These are phyloP conservation scores for Cutaneotrichosporon sp. DNA, from an alignment of 1,284 basidiomycete species.

Conservation along the genomic window DNA sequence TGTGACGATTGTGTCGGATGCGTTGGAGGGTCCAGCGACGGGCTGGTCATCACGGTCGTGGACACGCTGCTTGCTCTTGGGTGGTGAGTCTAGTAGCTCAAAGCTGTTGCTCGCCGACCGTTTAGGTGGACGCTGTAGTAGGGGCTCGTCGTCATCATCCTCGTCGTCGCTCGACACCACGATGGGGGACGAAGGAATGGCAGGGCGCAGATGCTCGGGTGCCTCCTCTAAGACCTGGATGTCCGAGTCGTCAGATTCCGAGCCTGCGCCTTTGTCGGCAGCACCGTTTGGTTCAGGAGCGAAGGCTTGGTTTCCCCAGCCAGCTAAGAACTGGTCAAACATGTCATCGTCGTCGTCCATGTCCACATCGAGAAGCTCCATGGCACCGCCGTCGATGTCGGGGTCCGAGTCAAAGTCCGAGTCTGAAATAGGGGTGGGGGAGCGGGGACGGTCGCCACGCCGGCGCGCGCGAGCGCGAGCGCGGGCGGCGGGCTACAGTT, in stretches of 20 bases:
- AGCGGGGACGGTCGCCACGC: not conserved
- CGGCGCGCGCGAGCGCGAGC: not conserved
- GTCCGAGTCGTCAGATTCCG: conserved; percentile 15
- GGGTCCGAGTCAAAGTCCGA: not conserved
- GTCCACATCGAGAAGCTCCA: no score
- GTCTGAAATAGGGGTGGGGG: not conserved
- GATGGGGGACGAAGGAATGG: conserved; percentile 27
- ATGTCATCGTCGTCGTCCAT: not conserved
- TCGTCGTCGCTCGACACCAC: conserved; percentile 29
- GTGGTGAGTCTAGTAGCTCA: not conserved
- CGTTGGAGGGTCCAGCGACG: conserved; percentile 13
- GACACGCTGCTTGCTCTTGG: not conserved
- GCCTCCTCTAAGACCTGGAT: conserved; percentile 25
- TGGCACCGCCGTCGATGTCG: no score
- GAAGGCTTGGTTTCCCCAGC: no score
- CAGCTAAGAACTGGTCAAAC: not conserved
- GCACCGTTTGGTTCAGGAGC: not conserved
- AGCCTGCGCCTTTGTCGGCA: not conserved
- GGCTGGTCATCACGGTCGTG: not conserved
- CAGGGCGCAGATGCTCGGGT: conserved; percentile 27
- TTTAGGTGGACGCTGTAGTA: not conserved
- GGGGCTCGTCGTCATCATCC: not conserved
- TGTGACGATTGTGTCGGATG: not conserved
- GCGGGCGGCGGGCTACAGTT: not conserved
- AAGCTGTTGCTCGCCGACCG: not conserved